A percentile compares a stretch with the other conserved stretches of the same genome.
Conservation (phyloP, 2,329 filamentous ascomycete genomes). For the Talaromyces atroroseus region DNA sequence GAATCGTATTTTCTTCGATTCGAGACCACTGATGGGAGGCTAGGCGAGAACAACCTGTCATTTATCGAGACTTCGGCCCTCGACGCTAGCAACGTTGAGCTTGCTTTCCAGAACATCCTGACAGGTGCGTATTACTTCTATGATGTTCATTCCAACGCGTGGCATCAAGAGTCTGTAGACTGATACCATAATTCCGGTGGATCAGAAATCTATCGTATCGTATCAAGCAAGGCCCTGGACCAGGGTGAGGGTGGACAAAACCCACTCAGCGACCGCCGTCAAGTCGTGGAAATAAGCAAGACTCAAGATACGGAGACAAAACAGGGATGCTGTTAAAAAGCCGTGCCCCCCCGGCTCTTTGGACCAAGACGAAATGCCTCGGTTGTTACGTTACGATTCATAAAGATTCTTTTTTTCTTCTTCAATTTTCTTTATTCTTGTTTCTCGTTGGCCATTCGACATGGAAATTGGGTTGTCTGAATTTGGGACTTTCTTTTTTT, state of each 20-base stretch:
- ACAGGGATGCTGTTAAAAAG: constrained; percentile 41
- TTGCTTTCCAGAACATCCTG: constrained; percentile 98
- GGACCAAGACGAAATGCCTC: constrained; percentile 23
- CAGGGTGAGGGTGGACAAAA: constrained; percentile 76
- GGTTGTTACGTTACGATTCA: constrained; percentile 34
- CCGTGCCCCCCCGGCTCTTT: constrained; percentile 1
- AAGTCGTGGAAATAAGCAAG: constrained; percentile 78
- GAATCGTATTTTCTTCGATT: neutral
- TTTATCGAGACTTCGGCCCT: constrained; percentile 99
- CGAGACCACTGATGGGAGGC: constrained; percentile 9
- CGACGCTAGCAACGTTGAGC: constrained; percentile 97
- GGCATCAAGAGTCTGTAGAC: constrained; percentile 15
- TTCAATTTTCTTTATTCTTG: constrained; percentile 20
- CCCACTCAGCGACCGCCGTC: constrained; percentile 71
- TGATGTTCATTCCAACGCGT: neutral
- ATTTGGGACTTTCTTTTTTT: neutral
- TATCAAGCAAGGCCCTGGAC: constrained; percentile 94
- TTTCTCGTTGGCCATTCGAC: constrained; percentile 22
- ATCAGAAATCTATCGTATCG: constrained; percentile 96
- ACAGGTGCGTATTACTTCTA: constrained; percentile 64
- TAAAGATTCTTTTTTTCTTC: constrained; percentile 32
- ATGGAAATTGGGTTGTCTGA: constrained; percentile 4
- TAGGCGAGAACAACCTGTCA: constrained; percentile 94
- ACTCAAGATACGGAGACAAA: constrained; percentile 74
- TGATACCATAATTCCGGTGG: neutral